Percentiles rank a stretch among this genome's conserved stretches.
Conservation (phyloP, 2,329 filamentous ascomycete species). For the Penicillium sumatraense region DNA sequence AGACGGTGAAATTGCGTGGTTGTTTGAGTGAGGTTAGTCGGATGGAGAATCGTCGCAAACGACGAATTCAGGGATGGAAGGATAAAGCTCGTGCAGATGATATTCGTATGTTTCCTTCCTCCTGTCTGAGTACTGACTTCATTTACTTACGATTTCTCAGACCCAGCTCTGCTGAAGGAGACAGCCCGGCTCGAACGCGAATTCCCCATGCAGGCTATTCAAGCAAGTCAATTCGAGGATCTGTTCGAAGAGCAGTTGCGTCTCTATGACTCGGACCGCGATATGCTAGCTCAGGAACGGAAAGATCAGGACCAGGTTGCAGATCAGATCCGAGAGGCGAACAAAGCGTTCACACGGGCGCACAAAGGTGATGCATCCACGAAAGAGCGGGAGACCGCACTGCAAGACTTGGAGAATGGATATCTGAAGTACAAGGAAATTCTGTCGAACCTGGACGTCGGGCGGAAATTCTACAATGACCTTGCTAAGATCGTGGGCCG, state of each 20-base stretch:
- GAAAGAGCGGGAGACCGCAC: constrained; percentile 78
- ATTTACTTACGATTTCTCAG: constrained; percentile 34
- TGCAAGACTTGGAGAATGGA: constrained; percentile 87
- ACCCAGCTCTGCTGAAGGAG: constrained; percentile 79
- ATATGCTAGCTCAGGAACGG: constrained; percentile 71
- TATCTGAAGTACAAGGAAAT: constrained; percentile 98
- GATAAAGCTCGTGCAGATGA: constrained; percentile 85
- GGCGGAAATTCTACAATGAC: constrained; percentile 96
- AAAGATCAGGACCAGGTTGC: constrained; percentile 76
- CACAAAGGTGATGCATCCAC: constrained; percentile 68
- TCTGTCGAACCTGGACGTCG: constrained; percentile 85
- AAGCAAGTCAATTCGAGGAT: constrained; percentile 86
- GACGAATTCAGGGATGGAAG: constrained; percentile 77
- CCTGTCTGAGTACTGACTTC: neutral
- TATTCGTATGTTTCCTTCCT: constrained; percentile 62
- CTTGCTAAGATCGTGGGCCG: constrained; percentile 82
- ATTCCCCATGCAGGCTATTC: constrained; percentile 81
- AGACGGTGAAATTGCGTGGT: constrained; percentile 75
- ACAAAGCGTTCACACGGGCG: constrained; percentile 76
- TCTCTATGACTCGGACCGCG: constrained; percentile 78
- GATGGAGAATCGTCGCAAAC: constrained; percentile 77
- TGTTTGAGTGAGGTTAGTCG: constrained; percentile 83
- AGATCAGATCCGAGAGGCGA: constrained; percentile 72
- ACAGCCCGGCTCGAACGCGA: constrained; percentile 82
- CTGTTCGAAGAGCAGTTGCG: constrained; percentile 84